Base-by-base conservation (phyloP, 2,329 filamentous ascomycete species). In the Colletotrichum chlorophyti region DNA sequence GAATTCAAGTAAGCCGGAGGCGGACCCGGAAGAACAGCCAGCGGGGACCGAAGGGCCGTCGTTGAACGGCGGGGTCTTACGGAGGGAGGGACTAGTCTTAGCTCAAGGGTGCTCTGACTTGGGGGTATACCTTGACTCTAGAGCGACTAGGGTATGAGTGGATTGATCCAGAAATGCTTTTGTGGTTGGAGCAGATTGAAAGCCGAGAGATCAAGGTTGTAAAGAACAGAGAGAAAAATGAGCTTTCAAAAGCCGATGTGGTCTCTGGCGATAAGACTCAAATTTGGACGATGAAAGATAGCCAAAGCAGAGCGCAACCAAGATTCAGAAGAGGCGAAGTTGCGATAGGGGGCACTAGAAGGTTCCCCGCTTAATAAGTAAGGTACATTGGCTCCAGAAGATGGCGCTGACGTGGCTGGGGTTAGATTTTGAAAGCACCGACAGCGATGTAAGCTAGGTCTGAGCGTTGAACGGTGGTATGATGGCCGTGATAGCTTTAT, bases 291-390 rank as follows among this genome's bases (percentile, higher is more conserved):
- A n/a, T n/a, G n/a, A n/a, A n/a, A n/a, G n/a, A n/a, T n/a, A n/a
- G n/a, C n/a, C n/a, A n/a, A n/a, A n/a, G n/a, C n/a, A n/a, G n/a
- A n/a, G n/a, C n/a, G n/a, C n/a, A n/a, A n/a, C n/a, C n/a, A n/a
- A n/a, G n/a, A n/a, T n/a, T n/a, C n/a, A n/a, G n/a, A n/a, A n/a
- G n/a, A n/a, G n/a, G n/a, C n/a, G n/a, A n/a, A n/a, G n/a, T n/a
- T n/a, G n/a, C n/a, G n/a, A n/a, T n/a, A n/a, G n/a, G n/a, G n/a
- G n/a, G 41, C 29, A 40, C 49, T 49, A 43, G 50, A 55, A 59
- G 55, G 27, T 59, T 50, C 57, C 40, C 43, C 38, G 51, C 57
- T 55, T 59, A 43, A 43, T 23, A 55, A 50, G 49, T 53, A 41
- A n/a, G 12, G n/a, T n/a, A n/a, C n/a, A n/a, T n/a, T n/a, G 15